Conservation (phyloP, 306 rosid genomes). For the Echinosophora koreensis region DNA sequence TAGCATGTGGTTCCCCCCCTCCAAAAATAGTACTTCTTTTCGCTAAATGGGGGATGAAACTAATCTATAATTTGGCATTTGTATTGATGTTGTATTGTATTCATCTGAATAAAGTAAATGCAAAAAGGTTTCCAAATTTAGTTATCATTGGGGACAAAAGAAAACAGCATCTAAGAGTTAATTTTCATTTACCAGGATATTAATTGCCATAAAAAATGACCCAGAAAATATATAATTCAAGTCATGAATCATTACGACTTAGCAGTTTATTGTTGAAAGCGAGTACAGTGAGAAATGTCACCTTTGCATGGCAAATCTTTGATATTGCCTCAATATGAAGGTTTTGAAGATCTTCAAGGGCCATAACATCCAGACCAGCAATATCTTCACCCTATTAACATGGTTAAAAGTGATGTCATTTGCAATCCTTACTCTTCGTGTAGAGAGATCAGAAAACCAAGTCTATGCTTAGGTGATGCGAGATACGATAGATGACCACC, state of each 20-base stretch:
- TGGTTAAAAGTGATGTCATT: conserved; percentile 26
- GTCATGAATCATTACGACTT: neutral
- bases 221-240: neutral
- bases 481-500: neutral
- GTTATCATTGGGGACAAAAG: neutral
- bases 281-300: conserved; percentile 42
- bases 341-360: conserved; percentile 82
- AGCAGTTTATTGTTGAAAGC: neutral
- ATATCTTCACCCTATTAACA: conserved; percentile 68
- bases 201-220: neutral
- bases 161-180: neutral
- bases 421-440: conserved; percentile 16
- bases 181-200: neutral
- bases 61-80: conserved; percentile 17
- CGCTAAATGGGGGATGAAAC: neutral
- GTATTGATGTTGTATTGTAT: neutral
- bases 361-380: conserved; percentile 59
- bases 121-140: conserved; percentile 2
- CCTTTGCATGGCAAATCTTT: conserved; percentile 80
- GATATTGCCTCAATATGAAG: conserved; percentile 82
- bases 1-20: neutral
- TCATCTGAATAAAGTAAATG: conserved; percentile 14
- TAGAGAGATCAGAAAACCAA: conserved; percentile 16
- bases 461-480: neutral
- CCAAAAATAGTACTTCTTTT: neutral